Evolutionary conservation across 2,329 filamentous ascomycete species (phyloP).

Genomic region (Exophiala spinifera): DNA sequence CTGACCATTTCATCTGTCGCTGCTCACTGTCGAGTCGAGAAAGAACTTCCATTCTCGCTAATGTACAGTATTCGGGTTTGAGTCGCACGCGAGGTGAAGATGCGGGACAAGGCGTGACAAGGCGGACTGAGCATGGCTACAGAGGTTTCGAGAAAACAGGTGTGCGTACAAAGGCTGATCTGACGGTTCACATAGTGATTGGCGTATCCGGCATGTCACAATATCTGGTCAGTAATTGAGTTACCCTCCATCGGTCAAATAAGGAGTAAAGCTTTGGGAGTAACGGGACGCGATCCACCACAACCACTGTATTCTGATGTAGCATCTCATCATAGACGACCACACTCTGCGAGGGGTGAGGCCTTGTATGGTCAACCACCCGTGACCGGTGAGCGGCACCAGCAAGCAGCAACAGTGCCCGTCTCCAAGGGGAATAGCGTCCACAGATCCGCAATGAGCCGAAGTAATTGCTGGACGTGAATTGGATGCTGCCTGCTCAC

Average conservation of each 20-base stretch:
- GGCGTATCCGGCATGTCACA: background rate
- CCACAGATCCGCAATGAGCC: no score
- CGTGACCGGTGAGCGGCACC: no score
- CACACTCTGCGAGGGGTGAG: no score
- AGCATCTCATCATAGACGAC: no score
- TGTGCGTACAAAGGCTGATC: background rate
- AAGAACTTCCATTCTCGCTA: conserved; percentile 19
- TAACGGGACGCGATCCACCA: no score
- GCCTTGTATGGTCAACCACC: no score
- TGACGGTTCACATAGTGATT: conserved; percentile 1
- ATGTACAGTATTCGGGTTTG: conserved; percentile 24
- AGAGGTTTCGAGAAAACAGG: background rate
- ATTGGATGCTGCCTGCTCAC: background rate
- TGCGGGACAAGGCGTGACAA: conserved; percentile 5
- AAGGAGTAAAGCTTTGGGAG: no score
- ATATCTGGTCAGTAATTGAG: background rate
- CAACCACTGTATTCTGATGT: no score
- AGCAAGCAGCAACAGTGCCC: no score
- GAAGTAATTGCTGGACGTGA: background rate
- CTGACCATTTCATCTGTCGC: conserved; percentile 5
- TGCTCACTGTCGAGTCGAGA: conserved; percentile 13
- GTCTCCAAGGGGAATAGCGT: no score
- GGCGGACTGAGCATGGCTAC: background rate
- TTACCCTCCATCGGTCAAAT: no score
- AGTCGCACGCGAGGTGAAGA: conserved; percentile 4